These are phyloP conservation scores for Geranium brycei DNA, from an alignment of 345 rosid species.

Conservation along the genomic window DNA sequence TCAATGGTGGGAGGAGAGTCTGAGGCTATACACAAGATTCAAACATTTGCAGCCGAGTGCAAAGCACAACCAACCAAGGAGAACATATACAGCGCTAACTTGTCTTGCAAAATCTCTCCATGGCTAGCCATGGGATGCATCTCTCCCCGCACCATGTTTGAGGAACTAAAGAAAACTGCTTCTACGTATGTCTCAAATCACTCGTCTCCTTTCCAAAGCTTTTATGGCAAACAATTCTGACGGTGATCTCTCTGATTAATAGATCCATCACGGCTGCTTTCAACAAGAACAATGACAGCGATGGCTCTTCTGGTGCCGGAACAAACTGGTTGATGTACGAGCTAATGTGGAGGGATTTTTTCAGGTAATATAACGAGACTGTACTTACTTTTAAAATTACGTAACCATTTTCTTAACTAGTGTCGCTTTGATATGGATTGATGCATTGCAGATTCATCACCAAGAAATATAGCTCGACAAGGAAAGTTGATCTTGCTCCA, in stretches of 20 bases:
- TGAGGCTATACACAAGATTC: constrained; percentile 67
- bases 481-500: constrained; percentile 20
- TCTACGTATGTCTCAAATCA: constrained; percentile 25
- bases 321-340: constrained; percentile 45
- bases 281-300: constrained; percentile 15
- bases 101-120: constrained; percentile 91
- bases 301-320: constrained; percentile 20
- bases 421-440: no score
- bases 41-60: constrained; percentile 71
- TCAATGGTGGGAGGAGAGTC: constrained; percentile 94
- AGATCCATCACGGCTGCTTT: constrained; percentile 27
- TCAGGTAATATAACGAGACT: constrained; percentile 24
- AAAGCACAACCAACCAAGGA: constrained; percentile 55
- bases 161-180: constrained; percentile 80
- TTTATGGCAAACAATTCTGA: neutral
- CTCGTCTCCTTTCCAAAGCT: neutral
- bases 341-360: constrained; percentile 49
- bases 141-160: constrained; percentile 86
- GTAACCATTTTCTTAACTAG: neutral
- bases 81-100: constrained; percentile 76
- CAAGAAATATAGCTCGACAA: constrained; percentile 36
- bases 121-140: constrained; percentile 86
- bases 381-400: neutral
- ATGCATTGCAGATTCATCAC: constrained; percentile 27
- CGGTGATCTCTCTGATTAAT: constrained; percentile 1